Percentiles rank a stretch among this genome's conserved stretches.
phyloP scores from a whole-genome alignment of 1,284 basidiomycete genomes.

The Sphagnurus paluster region DNA sequence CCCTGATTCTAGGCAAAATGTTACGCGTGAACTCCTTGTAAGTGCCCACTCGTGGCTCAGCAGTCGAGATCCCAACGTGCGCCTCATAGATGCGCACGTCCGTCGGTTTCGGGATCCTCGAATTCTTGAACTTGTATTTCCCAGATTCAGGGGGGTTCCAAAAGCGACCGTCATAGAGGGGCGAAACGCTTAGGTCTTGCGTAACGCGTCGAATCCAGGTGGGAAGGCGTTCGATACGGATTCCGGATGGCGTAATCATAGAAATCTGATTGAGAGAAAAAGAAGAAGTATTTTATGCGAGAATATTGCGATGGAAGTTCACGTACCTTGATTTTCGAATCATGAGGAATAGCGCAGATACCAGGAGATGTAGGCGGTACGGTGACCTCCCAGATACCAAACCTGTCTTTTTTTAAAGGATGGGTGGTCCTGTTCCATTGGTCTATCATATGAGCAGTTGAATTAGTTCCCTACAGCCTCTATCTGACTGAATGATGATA shows the following conservation, averaged over 20 bases:
- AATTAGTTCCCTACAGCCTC: conserved; percentile 3
- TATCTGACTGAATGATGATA: conserved; percentile 3
- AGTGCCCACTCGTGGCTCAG: conserved; percentile 85
- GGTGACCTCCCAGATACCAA: conserved; percentile 90
- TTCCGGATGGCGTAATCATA: conserved; percentile 75
- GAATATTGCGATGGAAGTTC: neutral
- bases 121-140: conserved; percentile 83
- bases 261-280: conserved; percentile 73
- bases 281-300: conserved; percentile 1
- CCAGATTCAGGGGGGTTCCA: conserved; percentile 88
- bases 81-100: conserved; percentile 93
- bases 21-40: conserved; percentile 95
- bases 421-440: conserved; percentile 85
- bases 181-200: conserved; percentile 88
- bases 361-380: conserved; percentile 74
- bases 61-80: conserved; percentile 95
- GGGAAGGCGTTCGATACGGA: conserved; percentile 88
- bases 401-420: conserved; percentile 85
- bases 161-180: conserved; percentile 95
- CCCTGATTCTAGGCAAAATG: conserved; percentile 85
- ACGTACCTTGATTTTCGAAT: conserved; percentile 87
- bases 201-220: conserved; percentile 96
- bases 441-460: conserved; percentile 50
- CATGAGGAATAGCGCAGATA: conserved; percentile 86
- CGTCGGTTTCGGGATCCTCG: conserved; percentile 66